Percentiles rank a stretch among this genome's conserved stretches.
These are phyloP conservation scores for Butyriboletus appendiculatus DNA, from an alignment of 1,284 basidiomycete genomes.

Conservation along the genomic window DNA sequence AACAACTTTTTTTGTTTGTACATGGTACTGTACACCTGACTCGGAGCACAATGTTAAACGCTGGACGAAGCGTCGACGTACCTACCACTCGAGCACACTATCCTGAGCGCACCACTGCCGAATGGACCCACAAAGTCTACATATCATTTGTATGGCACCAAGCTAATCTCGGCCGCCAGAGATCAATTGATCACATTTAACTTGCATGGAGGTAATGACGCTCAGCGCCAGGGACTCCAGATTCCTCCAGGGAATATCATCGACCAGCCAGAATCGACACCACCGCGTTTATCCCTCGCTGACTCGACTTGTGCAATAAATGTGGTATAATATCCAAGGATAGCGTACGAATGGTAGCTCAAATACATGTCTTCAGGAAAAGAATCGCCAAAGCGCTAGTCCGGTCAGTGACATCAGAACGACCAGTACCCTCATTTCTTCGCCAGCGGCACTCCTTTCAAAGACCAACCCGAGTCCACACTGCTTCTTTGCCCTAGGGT, in stretches of 20 bases:
- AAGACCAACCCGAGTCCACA: conserved; percentile 46
- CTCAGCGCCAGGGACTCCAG: no score
- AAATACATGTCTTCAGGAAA: conserved; percentile 16
- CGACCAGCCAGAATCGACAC: neutral
- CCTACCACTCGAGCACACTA: no score
- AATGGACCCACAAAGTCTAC: no score
- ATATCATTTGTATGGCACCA: no score
- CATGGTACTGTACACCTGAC: no score
- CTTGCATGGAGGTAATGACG: no score
- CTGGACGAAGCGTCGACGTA: no score
- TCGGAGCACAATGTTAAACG: no score
- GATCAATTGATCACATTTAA: no score
- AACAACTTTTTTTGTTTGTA: conserved; percentile 25
- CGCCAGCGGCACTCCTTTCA: conserved; percentile 64
- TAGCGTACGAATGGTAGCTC: neutral
- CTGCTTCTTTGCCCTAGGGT: conserved; percentile 35
- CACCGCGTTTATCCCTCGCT: neutral
- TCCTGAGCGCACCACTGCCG: no score
- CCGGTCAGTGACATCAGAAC: conserved; percentile 55
- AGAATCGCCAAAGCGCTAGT: conserved; percentile 58
- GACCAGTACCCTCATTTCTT: conserved; percentile 63
- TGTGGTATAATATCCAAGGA: neutral
- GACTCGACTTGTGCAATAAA: neutral
- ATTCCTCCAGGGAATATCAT: neutral
- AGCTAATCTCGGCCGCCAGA: no score